These are phyloP conservation scores for Murraya paniculata DNA, from an alignment of 345 rosid species.

Conservation along the genomic window DNA sequence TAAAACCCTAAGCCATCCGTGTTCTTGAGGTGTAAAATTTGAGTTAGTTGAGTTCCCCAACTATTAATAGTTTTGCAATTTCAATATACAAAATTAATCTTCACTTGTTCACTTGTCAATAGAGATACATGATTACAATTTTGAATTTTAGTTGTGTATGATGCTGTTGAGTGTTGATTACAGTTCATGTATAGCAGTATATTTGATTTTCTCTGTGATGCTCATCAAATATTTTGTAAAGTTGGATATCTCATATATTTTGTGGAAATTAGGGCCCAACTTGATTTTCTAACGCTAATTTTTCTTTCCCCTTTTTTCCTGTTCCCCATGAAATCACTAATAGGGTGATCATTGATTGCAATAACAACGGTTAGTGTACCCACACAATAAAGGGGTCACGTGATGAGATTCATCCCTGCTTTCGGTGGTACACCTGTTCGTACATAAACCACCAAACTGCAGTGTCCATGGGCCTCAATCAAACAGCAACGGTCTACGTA, in stretches of 20 bases:
- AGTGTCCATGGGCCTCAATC: no score
- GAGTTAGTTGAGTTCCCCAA: neutral
- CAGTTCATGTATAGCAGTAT: neutral
- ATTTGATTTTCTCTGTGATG: neutral
- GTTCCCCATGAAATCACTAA: no score
- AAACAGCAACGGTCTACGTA: no score
- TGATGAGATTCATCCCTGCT: no score
- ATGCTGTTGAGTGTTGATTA: neutral
- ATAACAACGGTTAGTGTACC: no score
- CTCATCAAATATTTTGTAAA: neutral
- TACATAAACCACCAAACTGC: no score
- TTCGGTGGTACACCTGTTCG: no score
- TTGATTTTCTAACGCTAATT: no score
- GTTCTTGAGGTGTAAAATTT: conserved; percentile 1
- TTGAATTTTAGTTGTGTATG: neutral
- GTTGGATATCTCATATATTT: neutral
- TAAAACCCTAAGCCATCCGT: neutral
- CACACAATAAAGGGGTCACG: no score
- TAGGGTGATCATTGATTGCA: no score
- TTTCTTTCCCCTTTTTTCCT: no score
- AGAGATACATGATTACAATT: neutral
- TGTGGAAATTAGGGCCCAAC: neutral
- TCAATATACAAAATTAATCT: neutral
- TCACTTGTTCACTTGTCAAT: neutral
- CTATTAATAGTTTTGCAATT: neutral